Conservation (phyloP, 1,284 basidiomycete genomes). For the Rhodotorula mucilaginosa region DNA sequence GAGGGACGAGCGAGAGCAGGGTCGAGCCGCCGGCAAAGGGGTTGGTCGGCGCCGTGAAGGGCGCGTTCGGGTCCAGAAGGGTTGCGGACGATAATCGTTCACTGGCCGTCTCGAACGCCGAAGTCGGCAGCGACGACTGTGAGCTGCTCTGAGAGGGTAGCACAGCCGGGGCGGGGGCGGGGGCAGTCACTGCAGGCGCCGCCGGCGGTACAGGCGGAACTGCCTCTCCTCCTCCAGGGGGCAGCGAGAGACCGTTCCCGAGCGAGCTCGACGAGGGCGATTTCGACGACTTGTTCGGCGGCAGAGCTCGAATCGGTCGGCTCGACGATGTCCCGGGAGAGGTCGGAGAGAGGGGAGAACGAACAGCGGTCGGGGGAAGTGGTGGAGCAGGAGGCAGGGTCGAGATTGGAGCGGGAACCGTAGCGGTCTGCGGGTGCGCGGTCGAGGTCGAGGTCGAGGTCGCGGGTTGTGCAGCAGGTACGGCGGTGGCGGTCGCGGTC, state of each 20-base stretch:
- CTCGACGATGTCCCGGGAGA: neutral
- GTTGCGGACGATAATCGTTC: neutral
- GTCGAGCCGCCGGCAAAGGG: neutral
- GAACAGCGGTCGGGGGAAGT: neutral
- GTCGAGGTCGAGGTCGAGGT: neutral
- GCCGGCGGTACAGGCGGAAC: neutral
- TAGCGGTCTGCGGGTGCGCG: no score
- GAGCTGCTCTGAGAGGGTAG: neutral
- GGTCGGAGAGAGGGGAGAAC: slow-evolving; percentile 2
- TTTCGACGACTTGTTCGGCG: slow-evolving; percentile 17
- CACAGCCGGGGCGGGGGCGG: neutral
- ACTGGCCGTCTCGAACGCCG: neutral
- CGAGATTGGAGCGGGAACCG: neutral
- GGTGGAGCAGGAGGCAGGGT: neutral
- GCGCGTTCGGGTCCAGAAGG: neutral
- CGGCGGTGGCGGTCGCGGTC: neutral
- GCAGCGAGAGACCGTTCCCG: neutral
- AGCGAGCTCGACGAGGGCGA: slow-evolving; percentile 18
- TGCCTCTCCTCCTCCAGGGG: neutral
- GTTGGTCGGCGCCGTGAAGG: slow-evolving; percentile 6
- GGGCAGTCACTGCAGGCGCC: neutral
- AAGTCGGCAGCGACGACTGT: neutral
- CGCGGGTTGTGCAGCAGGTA: neutral
- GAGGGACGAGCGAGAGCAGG: slow-evolving; percentile 13
- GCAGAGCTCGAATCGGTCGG: slow-evolving; percentile 19